Conservation (phyloP, 2,329 filamentous ascomycete genomes). For the Thielaviopsis punctulata region DNA sequence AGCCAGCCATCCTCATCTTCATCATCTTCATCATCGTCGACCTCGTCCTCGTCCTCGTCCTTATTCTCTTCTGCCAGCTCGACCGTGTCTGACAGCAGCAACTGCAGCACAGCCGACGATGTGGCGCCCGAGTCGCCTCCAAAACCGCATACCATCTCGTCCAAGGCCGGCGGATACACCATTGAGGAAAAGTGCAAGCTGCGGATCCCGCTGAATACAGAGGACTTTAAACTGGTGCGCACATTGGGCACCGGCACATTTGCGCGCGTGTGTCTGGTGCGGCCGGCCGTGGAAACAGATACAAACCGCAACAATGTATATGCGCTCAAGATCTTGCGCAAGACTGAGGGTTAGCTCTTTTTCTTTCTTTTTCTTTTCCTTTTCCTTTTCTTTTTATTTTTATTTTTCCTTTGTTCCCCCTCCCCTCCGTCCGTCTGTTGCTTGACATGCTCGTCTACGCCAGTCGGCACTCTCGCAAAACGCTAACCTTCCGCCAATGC, state of each 20-base stretch:
- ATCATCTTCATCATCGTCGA: neutral
- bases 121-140: neutral
- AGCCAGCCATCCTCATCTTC: neutral
- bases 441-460: neutral
- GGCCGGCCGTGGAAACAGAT: slow-evolving; percentile 36
- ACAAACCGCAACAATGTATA: slow-evolving; percentile 50
- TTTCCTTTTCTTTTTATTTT: too few relatives aligned
- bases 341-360: slow-evolving; percentile 30
- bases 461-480: neutral
- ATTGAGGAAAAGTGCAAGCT: slow-evolving; percentile 9
- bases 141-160: neutral
- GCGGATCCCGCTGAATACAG: slow-evolving; percentile 19
- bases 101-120: neutral
- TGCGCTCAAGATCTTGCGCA: slow-evolving; percentile 64
- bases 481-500: neutral
- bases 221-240: slow-evolving; percentile 56
- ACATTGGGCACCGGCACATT: slow-evolving; percentile 70
- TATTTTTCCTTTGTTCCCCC: too few relatives aligned
- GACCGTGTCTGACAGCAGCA: neutral
- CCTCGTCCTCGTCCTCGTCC: too few relatives aligned
- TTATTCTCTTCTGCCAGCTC: neutral
- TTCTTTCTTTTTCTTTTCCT: slow-evolving; percentile 16
- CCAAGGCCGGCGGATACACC: neutral
- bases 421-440: slow-evolving; percentile 15
- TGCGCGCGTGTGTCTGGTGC: slow-evolving; percentile 65